Evolutionary conservation across 1,284 basidiomycete genomes (phyloP).

Genomic region (Apiotrichum porosum): DNA sequence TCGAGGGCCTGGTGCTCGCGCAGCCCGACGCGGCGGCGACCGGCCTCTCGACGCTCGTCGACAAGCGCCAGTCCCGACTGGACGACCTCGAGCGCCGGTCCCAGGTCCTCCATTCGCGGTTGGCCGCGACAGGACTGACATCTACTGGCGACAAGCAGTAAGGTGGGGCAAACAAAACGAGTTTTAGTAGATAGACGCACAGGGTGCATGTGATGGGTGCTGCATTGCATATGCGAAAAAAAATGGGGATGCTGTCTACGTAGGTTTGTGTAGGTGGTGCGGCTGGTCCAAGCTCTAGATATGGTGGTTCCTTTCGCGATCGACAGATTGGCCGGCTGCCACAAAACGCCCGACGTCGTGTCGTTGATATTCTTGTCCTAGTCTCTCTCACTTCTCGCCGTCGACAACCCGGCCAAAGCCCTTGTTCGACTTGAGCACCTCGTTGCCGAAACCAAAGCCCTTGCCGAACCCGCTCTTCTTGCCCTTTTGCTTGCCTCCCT

Average conservation of each 20-base stretch:
- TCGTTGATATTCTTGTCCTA: not conserved
- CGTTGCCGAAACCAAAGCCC: slow-evolving; percentile 49
- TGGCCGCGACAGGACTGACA: not conserved
- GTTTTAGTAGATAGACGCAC: too few species aligned
- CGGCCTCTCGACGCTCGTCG: slow-evolving; percentile 53
- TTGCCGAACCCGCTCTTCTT: slow-evolving; percentile 49
- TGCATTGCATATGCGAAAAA: too few species aligned
- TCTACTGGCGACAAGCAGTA: too few species aligned
- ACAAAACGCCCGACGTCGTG: too few species aligned
- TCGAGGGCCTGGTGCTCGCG: slow-evolving; percentile 38
- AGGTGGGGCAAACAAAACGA: too few species aligned
- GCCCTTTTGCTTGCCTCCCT: slow-evolving; percentile 50
- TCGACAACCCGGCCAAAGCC: slow-evolving; percentile 7
- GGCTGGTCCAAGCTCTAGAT: too few species aligned
- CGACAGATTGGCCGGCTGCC: too few species aligned
- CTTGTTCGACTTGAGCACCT: slow-evolving; percentile 5
- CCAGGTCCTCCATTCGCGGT: not conserved
- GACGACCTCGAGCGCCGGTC: slow-evolving; percentile 52
- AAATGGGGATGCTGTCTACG: too few species aligned
- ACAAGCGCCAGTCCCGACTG: slow-evolving; percentile 51
- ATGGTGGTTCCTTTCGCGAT: too few species aligned
- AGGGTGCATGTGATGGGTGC: too few species aligned
- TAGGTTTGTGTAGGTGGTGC: too few species aligned
- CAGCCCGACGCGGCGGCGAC: slow-evolving; percentile 39
- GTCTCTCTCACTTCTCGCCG: not conserved